Evolutionary conservation across 2,329 filamentous ascomycete species (phyloP), one percentile per base, ranked within the genome.

Genomic region (Phialocephala sp.): DNA sequence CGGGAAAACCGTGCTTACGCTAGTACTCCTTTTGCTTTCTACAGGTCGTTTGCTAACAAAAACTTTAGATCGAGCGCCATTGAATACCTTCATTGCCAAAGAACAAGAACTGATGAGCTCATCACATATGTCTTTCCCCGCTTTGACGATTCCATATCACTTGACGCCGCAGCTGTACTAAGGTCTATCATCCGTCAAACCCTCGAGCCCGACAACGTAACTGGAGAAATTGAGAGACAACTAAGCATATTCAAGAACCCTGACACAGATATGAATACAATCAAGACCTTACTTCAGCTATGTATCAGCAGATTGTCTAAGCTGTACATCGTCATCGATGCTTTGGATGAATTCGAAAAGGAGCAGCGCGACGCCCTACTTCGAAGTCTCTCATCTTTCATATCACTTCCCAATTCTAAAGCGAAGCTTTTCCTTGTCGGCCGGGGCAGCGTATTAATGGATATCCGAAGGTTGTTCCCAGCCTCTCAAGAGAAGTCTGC

Each of bases 321-420:
- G 43, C 32, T 63, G 37, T 64, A 62, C 47, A 66, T 79, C 18
- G 60, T 78, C 1, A 71, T 79, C 37, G 77, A 79, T 68, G 76
- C 71, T 1, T 22, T 79, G 2, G 77, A 79, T 63, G 77, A 79
- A 68, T 76, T 71, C 52, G 69, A 73, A 24, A 65, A 66, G 9
- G 47, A 43, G 12, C 70, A 78, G 27, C 72, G 72, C 55, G 60
- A 52, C 57, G 56, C 32, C 54, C 54, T 52, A 18, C 75, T 60
- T 59, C 71, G 18, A 58, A 70, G 9, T 72, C 32, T 68, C 22
- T 58, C 61, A 52, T 56, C 57, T 64, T 43, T 60, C 35, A 61
- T 65, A 35, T 63, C 59, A 56, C 24, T 54, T 60, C 54, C 24
- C 5, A 36, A 56, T 66, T 56, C 65, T 62, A 62, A 57, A 45